Evolutionary conservation across 2,329 filamentous ascomycete species (phyloP).

Genomic region (Paraconiothyrium brasiliense): DNA sequence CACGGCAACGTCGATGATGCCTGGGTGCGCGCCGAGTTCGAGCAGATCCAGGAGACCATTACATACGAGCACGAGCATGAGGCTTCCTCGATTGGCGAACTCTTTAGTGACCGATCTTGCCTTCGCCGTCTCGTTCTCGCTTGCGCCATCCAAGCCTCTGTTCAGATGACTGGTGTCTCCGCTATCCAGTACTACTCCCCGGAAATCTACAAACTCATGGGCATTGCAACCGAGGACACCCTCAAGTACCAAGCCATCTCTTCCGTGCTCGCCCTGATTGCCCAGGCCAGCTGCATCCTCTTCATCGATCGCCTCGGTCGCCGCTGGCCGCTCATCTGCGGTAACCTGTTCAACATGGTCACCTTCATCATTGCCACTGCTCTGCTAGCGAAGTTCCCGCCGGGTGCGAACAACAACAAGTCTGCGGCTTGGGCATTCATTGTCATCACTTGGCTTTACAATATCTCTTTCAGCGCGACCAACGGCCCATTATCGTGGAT

Average conservation of each 20-base stretch:
- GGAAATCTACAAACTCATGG: conserved; percentile 73
- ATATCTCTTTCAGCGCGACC: conserved; percentile 77
- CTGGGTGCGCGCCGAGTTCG: conserved; percentile 77
- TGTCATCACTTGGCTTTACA: conserved; percentile 80
- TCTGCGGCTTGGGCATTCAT: conserved; percentile 79
- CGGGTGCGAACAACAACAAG: conserved; percentile 60
- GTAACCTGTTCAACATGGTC: conserved; percentile 75
- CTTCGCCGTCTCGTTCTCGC: conserved; percentile 78
- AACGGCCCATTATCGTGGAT: conserved; percentile 74
- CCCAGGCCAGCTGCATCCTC: conserved; percentile 73
- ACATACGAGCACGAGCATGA: conserved; percentile 72
- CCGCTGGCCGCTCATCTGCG: conserved; percentile 75
- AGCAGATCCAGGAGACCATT: conserved; percentile 74
- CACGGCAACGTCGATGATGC: conserved; percentile 71
- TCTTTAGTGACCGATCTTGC: conserved; percentile 71
- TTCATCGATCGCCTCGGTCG: conserved; percentile 76
- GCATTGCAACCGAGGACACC: conserved; percentile 70
- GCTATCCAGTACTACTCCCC: conserved; percentile 78
- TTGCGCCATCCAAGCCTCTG: conserved; percentile 72
- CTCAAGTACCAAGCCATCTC: conserved; percentile 81
- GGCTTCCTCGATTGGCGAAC: conserved; percentile 74
- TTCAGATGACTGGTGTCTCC: conserved; percentile 76
- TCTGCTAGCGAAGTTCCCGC: conserved; percentile 68
- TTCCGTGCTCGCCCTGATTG: conserved; percentile 73
- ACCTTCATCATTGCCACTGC: conserved; percentile 75